These are phyloP conservation scores for Beverwykella pulmonaria DNA, from an alignment of 495 filamentous ascomycete genomes.

Conservation along the genomic window DNA sequence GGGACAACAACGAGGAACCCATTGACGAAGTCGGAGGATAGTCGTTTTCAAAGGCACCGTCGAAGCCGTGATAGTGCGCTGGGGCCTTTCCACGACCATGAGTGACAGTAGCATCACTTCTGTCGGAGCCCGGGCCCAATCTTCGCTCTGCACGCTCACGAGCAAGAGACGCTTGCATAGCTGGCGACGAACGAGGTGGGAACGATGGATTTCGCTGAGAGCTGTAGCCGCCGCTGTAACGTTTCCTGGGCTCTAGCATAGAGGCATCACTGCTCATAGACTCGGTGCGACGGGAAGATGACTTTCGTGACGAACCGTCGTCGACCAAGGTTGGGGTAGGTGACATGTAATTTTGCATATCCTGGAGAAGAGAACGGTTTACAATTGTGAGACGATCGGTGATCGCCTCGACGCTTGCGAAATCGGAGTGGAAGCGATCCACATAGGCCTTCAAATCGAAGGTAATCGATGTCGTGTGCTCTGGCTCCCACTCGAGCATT, in stretches of 20 bases:
- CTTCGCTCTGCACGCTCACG: background rate
- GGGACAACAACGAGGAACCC: constrained; percentile 2
- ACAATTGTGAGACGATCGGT: constrained; percentile 58
- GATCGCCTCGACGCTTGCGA: constrained; percentile 60
- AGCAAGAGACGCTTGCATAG: constrained; percentile 8
- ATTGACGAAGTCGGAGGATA: constrained; percentile 3
- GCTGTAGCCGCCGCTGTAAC: constrained; percentile 28
- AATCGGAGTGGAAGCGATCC: constrained; percentile 67
- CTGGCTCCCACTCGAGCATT: constrained; percentile 68
- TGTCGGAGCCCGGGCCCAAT: background rate
- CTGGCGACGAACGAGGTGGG: constrained; percentile 8
- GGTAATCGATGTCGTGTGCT: constrained; percentile 65
- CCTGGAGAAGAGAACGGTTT: constrained; percentile 60
- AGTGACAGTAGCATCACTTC: constrained; percentile 16
- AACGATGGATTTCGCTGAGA: background rate
- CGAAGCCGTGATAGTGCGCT: constrained; percentile 13
- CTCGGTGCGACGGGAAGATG: constrained; percentile 43
- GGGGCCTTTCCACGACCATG: background rate
- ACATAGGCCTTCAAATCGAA: constrained; percentile 47
- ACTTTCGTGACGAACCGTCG: constrained; percentile 41
- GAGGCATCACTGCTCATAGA: constrained; percentile 44
- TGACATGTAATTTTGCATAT: constrained; percentile 59
- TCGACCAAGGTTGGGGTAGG: constrained; percentile 49
- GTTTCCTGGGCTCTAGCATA: constrained; percentile 12
- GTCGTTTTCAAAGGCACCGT: constrained; percentile 30